A percentile compares a stretch with the other conserved stretches of the same genome.
These are phyloP conservation scores for Emericellopsis terricola DNA, from an alignment of 495 filamentous ascomycete genomes.

Conservation along the genomic window DNA sequence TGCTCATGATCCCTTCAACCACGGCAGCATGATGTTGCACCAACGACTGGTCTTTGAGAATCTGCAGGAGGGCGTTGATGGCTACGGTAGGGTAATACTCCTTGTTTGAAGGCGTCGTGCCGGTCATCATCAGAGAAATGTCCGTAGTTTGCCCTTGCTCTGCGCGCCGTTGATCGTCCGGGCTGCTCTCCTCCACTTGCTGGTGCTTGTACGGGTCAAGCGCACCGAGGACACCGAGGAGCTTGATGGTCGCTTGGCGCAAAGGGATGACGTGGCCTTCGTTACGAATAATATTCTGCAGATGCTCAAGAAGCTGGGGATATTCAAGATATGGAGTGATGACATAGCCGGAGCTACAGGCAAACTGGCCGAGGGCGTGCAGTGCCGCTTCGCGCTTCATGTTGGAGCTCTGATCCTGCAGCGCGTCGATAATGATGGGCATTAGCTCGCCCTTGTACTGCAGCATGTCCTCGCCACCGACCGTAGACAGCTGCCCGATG, in stretches of 20 bases:
- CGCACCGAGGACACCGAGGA: slow-evolving; percentile 92
- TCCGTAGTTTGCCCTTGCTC: slow-evolving; percentile 61
- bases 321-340: slow-evolving; percentile 93
- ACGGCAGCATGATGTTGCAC: slow-evolving; percentile 81
- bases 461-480: slow-evolving; percentile 82
- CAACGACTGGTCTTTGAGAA: slow-evolving; percentile 77
- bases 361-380: slow-evolving; percentile 76
- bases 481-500: slow-evolving; percentile 79
- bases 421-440: slow-evolving; percentile 79
- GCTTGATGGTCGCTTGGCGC: slow-evolving; percentile 83
- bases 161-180: slow-evolving; percentile 39
- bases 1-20: slow-evolving; percentile 97
- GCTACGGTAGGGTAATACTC: slow-evolving; percentile 98
- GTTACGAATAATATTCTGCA: slow-evolving; percentile 84
- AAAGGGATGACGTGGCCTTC: slow-evolving; percentile 64
- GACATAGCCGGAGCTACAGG: slow-evolving; percentile 91
- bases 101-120: slow-evolving; percentile 89
- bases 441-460: slow-evolving; percentile 76
- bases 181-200: slow-evolving; percentile 44
- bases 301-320: slow-evolving; percentile 74
- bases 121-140: slow-evolving; percentile 93
- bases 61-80: slow-evolving; percentile 81
- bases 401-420: slow-evolving; percentile 82
- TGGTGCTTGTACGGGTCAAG: slow-evolving; percentile 94
- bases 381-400: slow-evolving; percentile 81